Base-by-base conservation (phyloP, 129 eudicot genomes). In the Artemisia tridentata region DNA sequence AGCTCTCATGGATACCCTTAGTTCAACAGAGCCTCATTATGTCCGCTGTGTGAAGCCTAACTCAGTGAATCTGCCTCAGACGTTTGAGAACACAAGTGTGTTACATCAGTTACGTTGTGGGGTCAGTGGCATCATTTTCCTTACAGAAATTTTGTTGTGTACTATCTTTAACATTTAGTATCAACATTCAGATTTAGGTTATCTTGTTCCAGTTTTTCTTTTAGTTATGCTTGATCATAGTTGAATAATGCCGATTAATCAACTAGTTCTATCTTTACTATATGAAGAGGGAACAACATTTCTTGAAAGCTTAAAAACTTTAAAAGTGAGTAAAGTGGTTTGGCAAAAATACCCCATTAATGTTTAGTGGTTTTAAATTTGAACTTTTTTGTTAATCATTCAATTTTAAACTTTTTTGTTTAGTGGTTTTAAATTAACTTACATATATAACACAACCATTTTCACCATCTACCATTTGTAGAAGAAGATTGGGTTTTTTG, bases 61-160 rank as follows among this genome's bases (percentile, higher is more conserved):
- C 88, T 84, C 96, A 46, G 72, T 83, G 64, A 89, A 88, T 69
- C 83, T 75, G 31, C 96, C 98, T 75, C 85, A 89, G 69, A 90
- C 69, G 31, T 93, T 89, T 73, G 97, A 93, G 79, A 90, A 85
- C 66, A 86, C 72, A 57, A 93, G 97, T 77, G 84, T 93, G 72
- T 67, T 93, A 53, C 99, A 93, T 71, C 99, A 93, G 83, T 69
- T 93, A 68, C 97, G 99, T 54, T 93, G 99, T 82, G 99, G 99
- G 96, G 99, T 93, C 49, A 78, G 98, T 89, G 65, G 59, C 77
- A 29, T 55, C 71, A 18, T 47, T 23, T 52, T 60, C 56, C 4
- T 50, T 66, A 63, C 63, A 14, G 20, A 41, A 38, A 7, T 38
- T 55, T 25, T 51, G 12, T 16, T 0, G 53, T 47, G 5, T 53